A percentile compares a stretch with the other conserved stretches of the same genome.
These are phyloP conservation scores for Cladosporium velox DNA, from an alignment of 2,329 filamentous ascomycete genomes.

Conservation along the genomic window DNA sequence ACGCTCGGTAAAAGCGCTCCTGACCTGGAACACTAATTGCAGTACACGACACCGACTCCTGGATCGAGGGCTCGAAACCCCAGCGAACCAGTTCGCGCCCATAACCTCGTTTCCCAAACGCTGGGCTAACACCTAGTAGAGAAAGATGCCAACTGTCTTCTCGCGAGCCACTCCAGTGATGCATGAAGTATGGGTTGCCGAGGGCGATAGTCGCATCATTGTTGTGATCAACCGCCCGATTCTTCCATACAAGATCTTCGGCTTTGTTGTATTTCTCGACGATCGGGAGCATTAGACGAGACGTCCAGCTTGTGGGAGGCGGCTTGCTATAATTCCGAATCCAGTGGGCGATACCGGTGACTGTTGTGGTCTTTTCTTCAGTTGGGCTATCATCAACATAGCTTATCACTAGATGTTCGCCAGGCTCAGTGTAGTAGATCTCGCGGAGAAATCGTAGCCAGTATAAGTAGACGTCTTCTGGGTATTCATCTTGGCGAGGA, in stretches of 20 bases:
- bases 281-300: conserved; percentile 1
- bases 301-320: not conserved
- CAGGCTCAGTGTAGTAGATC: not conserved
- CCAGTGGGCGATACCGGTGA: conserved; percentile 33
- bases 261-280: conserved; percentile 28
- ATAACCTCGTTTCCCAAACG: conserved; percentile 28
- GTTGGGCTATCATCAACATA: conserved; percentile 9
- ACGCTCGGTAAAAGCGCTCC: conserved; percentile 33
- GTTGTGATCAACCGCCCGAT: conserved; percentile 29
- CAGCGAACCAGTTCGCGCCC: conserved; percentile 32
- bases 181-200: conserved; percentile 26
- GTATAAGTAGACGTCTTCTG: conserved; percentile 30
- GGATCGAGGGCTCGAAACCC: conserved; percentile 33
- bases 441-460: conserved; percentile 30
- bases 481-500: conserved; percentile 28
- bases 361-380: not conserved
- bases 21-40: conserved; percentile 30
- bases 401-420: not conserved
- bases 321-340: conserved; percentile 24
- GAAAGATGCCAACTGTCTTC: conserved; percentile 33
- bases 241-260: conserved; percentile 28
- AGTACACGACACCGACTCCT: conserved; percentile 55
- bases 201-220: conserved; percentile 23
- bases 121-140: conserved; percentile 30
- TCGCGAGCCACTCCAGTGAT: conserved; percentile 30